Evolutionary conservation across 2,329 filamentous ascomycete genomes (phyloP).

Genomic region (Aspergillus quadrilineatus): DNA sequence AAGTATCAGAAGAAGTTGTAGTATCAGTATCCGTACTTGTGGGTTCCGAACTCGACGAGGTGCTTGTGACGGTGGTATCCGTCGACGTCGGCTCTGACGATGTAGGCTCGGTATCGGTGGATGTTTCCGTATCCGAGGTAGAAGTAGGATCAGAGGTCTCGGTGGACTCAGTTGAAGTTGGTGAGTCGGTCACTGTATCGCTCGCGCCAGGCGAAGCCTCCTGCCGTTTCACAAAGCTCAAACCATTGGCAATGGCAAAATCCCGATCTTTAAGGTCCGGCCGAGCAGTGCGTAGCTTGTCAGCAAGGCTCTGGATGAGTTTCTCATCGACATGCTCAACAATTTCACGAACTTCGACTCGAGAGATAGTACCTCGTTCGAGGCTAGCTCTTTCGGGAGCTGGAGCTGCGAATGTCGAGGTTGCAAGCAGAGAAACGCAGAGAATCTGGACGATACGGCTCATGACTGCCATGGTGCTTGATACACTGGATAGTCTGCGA

Average conservation of each 20-base stretch:
- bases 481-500: background rate
- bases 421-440: constrained; percentile 27
- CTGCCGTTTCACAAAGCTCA: constrained; percentile 65
- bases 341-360: constrained; percentile 52
- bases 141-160: constrained; percentile 16
- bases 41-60: background rate
- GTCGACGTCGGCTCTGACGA: constrained; percentile 5
- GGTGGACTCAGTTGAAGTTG: constrained; percentile 7
- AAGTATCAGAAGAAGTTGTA: background rate
- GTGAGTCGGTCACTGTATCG: constrained; percentile 9
- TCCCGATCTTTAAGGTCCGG: constrained; percentile 61
- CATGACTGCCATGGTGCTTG: constrained; percentile 15
- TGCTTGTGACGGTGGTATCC: background rate
- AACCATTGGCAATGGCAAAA: constrained; percentile 60
- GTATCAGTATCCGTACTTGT: background rate
- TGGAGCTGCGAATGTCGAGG: constrained; percentile 26
- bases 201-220: constrained; percentile 15
- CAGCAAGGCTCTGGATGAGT: constrained; percentile 63
- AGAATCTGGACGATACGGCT: constrained; percentile 26
- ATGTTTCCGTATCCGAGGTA: background rate
- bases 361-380: constrained; percentile 14
- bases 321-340: constrained; percentile 58
- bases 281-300: constrained; percentile 67
- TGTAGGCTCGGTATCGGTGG: constrained; percentile 12
- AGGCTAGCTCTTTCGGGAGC: constrained; percentile 16